phyloP scores from a whole-genome alignment of 2,329 filamentous ascomycete genomes.

The Sporothrix globosa region DNA sequence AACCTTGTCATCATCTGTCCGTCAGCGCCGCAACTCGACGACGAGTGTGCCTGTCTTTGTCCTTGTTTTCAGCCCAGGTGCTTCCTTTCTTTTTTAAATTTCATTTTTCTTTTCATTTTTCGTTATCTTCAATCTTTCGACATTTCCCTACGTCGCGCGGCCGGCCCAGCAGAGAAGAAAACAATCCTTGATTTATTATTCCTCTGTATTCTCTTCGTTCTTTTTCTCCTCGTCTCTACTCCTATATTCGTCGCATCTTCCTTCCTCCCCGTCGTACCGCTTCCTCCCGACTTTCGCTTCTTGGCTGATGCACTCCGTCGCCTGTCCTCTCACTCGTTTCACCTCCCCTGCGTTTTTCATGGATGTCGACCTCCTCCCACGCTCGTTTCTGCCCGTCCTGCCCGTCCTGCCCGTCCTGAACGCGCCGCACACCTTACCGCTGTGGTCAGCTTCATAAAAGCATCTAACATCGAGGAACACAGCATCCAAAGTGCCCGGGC shows the following conservation, averaged over 20 bases:
- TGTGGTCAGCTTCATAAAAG: constrained; percentile 9
- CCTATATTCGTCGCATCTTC: constrained; percentile 15
- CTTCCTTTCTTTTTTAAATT: background rate
- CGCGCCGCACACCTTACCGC: constrained; percentile 1
- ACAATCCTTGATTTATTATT: constrained; percentile 15
- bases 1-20: constrained; percentile 7
- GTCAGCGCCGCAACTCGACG: constrained; percentile 1
- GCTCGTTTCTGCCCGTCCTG: constrained; percentile 18
- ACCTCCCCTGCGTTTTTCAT: constrained; percentile 24
- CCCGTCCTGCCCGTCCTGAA: background rate
- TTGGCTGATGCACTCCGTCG: constrained; percentile 18
- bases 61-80: background rate
- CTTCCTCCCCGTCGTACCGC: constrained; percentile 1
- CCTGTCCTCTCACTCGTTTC: constrained; percentile 26
- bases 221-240: background rate
- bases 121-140: background rate
- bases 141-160: background rate
- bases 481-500: constrained; percentile 8
- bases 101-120: background rate
- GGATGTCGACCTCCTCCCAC: constrained; percentile 17
- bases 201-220: background rate
- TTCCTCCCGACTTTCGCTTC: constrained; percentile 2
- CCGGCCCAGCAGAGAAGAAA: constrained; percentile 11
- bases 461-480: background rate
- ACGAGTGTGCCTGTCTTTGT: background rate